Evolutionary conservation across 352 stramenopile genomes (phyloP).

Genomic region (Globisporangium perplexum): DNA sequence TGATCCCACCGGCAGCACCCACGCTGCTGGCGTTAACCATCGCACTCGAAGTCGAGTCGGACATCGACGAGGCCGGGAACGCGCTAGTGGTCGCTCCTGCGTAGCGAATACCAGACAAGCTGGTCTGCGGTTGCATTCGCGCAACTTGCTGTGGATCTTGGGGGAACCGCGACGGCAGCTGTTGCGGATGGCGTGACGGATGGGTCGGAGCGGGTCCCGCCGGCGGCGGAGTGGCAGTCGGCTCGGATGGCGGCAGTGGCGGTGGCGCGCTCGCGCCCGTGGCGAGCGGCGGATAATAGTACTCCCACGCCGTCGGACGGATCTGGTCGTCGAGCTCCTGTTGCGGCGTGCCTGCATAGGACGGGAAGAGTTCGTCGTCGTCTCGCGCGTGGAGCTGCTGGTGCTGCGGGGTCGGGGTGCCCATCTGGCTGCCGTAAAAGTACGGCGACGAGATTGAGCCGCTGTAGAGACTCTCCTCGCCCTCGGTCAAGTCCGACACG

Average conservation of each 20-base stretch:
- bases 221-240: not conserved
- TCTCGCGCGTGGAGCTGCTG: conserved; percentile 20
- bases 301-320: conserved; percentile 27
- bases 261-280: not conserved
- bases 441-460: conserved; percentile 16
- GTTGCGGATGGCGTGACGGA: conserved; percentile 9
- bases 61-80: conserved; percentile 10
- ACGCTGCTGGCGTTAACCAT: conserved; percentile 5
- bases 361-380: conserved; percentile 46
- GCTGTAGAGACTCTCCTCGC: conserved; percentile 14
- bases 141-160: conserved; percentile 7
- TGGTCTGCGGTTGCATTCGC: conserved; percentile 1
- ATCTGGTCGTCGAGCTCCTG: conserved; percentile 26
- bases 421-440: conserved; percentile 13
- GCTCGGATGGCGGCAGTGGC: not conserved
- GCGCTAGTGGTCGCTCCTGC: conserved; percentile 6
- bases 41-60: conserved; percentile 4
- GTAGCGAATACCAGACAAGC: conserved; percentile 5
- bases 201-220: conserved; percentile 3
- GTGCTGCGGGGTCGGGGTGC: conserved; percentile 7
- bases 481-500: conserved; percentile 10
- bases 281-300: conserved; percentile 33
- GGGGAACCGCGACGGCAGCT: conserved; percentile 13
- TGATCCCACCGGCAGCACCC: too few relatives aligned
- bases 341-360: conserved; percentile 26